Evolutionary conservation across 495 filamentous ascomycete genomes (phyloP).

Genomic region (Pyrenula aspistea): DNA sequence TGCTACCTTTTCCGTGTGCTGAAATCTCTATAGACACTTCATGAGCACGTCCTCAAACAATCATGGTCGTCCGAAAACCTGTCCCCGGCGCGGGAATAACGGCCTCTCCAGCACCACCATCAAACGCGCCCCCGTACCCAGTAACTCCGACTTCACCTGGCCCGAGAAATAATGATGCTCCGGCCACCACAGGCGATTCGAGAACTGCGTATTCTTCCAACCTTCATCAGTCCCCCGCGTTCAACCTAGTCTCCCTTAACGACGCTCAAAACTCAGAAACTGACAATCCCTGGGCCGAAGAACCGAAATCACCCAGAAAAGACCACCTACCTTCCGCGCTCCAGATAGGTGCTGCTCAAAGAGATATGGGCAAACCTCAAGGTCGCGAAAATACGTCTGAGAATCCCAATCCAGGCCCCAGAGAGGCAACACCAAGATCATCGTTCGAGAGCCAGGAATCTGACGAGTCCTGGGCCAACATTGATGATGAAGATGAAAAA

Average conservation of each 20-base stretch:
- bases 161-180: not conserved
- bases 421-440: slow-evolving; percentile 7
- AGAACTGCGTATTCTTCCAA: not conserved
- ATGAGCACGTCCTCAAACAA: not conserved
- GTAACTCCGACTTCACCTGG: slow-evolving; percentile 2
- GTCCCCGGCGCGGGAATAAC: not conserved
- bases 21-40: no score
- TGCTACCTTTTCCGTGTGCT: no score
- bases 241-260: not conserved
- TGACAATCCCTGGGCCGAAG: not conserved
- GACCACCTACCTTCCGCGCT: not conserved
- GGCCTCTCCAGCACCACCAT: slow-evolving; percentile 1
- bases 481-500: not conserved
- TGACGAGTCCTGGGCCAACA: not conserved
- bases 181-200: not conserved
- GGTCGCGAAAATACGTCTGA: not conserved
- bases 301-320: not conserved
- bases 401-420: slow-evolving; percentile 1
- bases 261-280: not conserved
- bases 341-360: not conserved
- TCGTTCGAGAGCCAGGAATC: slow-evolving; percentile 9
- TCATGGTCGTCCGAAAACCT: slow-evolving; percentile 4
- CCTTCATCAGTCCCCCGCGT: not conserved
- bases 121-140: slow-evolving; percentile 4
- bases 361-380: not conserved